A percentile compares a stretch with the other conserved stretches of the same genome.
Conservation (phyloP, 176 grass and related monocot species). For the Raddia guianensis region DNA sequence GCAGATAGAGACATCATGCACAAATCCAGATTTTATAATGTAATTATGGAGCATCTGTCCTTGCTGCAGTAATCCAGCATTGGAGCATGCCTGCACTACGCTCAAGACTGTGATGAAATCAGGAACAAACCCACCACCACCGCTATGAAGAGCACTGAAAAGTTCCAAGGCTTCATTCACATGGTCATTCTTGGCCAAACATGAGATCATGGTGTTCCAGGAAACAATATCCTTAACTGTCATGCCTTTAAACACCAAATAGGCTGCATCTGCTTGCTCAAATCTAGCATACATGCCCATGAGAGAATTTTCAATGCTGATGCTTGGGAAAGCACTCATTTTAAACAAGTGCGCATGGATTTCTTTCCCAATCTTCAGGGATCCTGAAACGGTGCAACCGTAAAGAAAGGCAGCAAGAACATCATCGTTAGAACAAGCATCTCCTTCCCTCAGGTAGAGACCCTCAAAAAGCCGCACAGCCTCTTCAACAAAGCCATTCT, state of each 20-base stretch:
- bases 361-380: slow-evolving; percentile 42
- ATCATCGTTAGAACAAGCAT: slow-evolving; percentile 44
- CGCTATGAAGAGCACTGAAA: slow-evolving; percentile 48
- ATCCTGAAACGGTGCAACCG: slow-evolving; percentile 49
- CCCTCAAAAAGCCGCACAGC: slow-evolving; percentile 34
- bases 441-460: slow-evolving; percentile 37
- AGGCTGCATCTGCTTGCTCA: slow-evolving; percentile 34
- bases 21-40: slow-evolving; percentile 51
- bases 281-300: slow-evolving; percentile 65
- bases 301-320: slow-evolving; percentile 62
- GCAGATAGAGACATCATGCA: slow-evolving; percentile 47
- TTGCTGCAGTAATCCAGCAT: slow-evolving; percentile 43
- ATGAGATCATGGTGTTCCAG: slow-evolving; percentile 75
- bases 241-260: slow-evolving; percentile 62
- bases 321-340: slow-evolving; percentile 43
- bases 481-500: slow-evolving; percentile 57
- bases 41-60: slow-evolving; percentile 61
- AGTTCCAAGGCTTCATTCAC: slow-evolving; percentile 55
- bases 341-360: slow-evolving; percentile 58
- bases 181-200: slow-evolving; percentile 53
- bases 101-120: slow-evolving; percentile 60
- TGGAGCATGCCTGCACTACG: slow-evolving; percentile 58
- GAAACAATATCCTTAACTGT: slow-evolving; percentile 56
- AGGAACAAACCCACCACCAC: slow-evolving; percentile 23
- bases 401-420: slow-evolving; percentile 50